A percentile compares a stretch with the other conserved stretches of the same genome.
phyloP scores from a whole-genome alignment of 257 asterid species.

The Vinca minor region DNA sequence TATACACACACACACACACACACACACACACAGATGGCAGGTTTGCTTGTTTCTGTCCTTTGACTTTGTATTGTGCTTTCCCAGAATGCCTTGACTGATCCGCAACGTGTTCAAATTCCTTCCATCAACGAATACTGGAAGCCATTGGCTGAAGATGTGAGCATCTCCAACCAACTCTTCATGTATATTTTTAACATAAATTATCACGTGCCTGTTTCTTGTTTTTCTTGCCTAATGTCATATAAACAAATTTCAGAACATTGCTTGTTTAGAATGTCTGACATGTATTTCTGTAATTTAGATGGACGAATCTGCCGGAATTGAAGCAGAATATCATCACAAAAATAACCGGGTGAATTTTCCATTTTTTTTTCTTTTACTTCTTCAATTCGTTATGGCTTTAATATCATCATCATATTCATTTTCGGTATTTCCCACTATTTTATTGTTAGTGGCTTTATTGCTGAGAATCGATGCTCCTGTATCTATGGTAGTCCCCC shows the following conservation, averaged over 20 bases:
- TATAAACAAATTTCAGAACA: neutral
- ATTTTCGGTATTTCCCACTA: neutral
- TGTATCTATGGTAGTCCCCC: neutral
- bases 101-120: slow-evolving; percentile 80
- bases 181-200: neutral
- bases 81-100: slow-evolving; percentile 85
- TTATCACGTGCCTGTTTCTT: neutral
- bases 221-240: neutral
- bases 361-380: neutral
- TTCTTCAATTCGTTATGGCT: neutral
- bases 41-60: slow-evolving; percentile 6
- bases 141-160: slow-evolving; percentile 94
- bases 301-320: slow-evolving; percentile 97
- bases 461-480: neutral
- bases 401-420: neutral
- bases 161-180: slow-evolving; percentile 25
- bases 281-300: slow-evolving; percentile 28
- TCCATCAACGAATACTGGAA: slow-evolving; percentile 82
- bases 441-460: neutral
- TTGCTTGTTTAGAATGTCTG: neutral
- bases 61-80: slow-evolving; percentile 19
- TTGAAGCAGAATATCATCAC: slow-evolving; percentile 95
- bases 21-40: neutral
- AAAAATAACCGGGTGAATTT: slow-evolving; percentile 74
- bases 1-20: too few relatives aligned